Base-by-base conservation (phyloP, 805 yeast species). In the Metschnikowia baotianmanensis region DNA sequence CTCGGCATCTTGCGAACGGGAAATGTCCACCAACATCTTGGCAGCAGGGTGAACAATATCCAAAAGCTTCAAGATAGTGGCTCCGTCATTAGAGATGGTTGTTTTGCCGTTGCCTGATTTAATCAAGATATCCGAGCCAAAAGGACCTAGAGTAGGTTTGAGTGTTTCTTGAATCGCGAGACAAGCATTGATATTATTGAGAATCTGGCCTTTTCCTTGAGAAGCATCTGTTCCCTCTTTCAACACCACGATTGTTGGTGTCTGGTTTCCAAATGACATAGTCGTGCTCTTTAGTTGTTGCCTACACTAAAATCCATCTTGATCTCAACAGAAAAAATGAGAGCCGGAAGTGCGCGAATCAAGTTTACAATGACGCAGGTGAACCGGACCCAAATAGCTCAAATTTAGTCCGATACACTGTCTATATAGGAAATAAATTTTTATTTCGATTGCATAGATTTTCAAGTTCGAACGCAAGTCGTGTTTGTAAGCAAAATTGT, bases 41-140 rank as follows among this genome's bases (percentile, higher is more conserved):
- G 99, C 99, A 9, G 99, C 99, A 8, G 99, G 99, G 58, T 93
- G 99, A 19, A 93, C 96, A 41, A 93, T 95, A 58, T 93, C 99
- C 51, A 93, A 69, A 42, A 93, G 73, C 60, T 84, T 87, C 61
- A 93, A 72, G 54, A 93, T 91, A 2, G 99, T 93, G 29, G 99
- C 99, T 52, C 99, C 99, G 61, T 93, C 99, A 63, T 93, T 93
- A 31, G 99, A 91, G 51, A 93, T 90, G 17, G 98, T 93, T 34
- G 98, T 87, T 54, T 78, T 82, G 40, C 95, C 96, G 56, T 77
- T 80, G 13, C 83, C 76, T 31, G 82, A 80, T 29, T 91, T 97
- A 56, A 93, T 82, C 59, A 93, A 72, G 50, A 91, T 90, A 66
- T 93, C 99, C 24, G 96, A 86, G 19, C 99, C 99, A 55, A 93